Evolutionary conservation across 2,329 filamentous ascomycete species (phyloP).

Genomic region (Cladosporium sphaerospermum): DNA sequence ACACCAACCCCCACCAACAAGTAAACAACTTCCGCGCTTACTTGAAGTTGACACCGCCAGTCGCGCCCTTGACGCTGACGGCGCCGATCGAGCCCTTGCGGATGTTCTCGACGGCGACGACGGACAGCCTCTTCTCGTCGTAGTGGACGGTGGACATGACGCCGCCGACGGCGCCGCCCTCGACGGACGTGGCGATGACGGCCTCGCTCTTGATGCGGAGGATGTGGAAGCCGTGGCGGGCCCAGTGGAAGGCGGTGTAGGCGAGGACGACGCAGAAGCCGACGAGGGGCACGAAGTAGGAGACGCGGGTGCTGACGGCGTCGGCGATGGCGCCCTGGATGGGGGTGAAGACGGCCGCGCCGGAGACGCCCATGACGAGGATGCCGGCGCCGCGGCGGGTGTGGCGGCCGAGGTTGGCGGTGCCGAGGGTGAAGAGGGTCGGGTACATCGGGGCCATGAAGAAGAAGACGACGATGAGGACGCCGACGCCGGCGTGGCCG

Average conservation of each 20-base stretch:
- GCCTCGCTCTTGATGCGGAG: conserved; percentile 28
- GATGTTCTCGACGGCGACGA: conserved; percentile 22
- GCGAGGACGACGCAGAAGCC: conserved; percentile 37
- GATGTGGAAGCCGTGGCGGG: conserved; percentile 27
- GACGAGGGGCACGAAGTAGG: conserved; percentile 40
- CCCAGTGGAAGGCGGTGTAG: conserved; percentile 31
- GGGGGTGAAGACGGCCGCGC: conserved; percentile 32
- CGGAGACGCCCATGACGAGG: conserved; percentile 35
- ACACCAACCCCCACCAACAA: too few relatives aligned
- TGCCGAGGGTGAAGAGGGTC: conserved; percentile 36
- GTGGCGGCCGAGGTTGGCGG: conserved; percentile 34
- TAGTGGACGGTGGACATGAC: conserved; percentile 30
- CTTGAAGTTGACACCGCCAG: conserved; percentile 22
- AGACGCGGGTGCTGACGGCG: conserved; percentile 35
- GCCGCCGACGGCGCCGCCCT: conserved; percentile 30
- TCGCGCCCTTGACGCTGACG: conserved; percentile 23
- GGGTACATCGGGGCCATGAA: conserved; percentile 35
- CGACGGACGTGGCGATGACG: conserved; percentile 25
- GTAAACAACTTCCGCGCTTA: not conserved
- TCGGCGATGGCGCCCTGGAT: conserved; percentile 37
- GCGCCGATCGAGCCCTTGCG: conserved; percentile 22
- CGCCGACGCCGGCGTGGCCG: conserved; percentile 28
- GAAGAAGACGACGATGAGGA: conserved; percentile 34
- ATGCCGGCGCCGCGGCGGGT: conserved; percentile 37
- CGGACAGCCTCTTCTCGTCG: conserved; percentile 28